These are phyloP conservation scores for Exophiala sp. DNA, from an alignment of 2,329 filamentous ascomycete species.

Conservation along the genomic window DNA sequence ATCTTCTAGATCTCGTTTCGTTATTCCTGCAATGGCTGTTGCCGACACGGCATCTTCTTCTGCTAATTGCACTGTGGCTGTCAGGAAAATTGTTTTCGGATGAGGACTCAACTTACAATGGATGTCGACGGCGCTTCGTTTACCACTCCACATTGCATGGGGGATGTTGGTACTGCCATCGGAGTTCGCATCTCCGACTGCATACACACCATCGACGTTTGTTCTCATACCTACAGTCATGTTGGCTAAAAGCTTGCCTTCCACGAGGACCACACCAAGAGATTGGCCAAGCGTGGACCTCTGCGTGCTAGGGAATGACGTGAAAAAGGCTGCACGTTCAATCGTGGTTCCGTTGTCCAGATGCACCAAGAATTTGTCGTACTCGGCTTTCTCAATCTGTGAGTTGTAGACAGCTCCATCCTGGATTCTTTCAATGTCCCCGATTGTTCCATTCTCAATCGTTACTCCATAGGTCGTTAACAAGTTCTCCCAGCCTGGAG, in stretches of 20 bases:
- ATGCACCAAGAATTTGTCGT: constrained; percentile 55
- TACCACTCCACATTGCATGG: constrained; percentile 59
- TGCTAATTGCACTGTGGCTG: too few relatives aligned
- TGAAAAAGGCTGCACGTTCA: constrained; percentile 52
- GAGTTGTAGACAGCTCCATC: constrained; percentile 33
- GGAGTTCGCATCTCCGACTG: constrained; percentile 58
- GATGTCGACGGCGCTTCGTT: constrained; percentile 55
- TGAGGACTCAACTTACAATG: constrained; percentile 46
- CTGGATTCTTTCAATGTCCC: constrained; percentile 46
- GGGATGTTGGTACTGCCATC: constrained; percentile 60
- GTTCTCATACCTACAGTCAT: constrained; percentile 46
- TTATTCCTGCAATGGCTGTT: too few relatives aligned
- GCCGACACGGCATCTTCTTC: too few relatives aligned
- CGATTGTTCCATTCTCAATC: constrained; percentile 57
- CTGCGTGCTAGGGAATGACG: constrained; percentile 49
- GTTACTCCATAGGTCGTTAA: constrained; percentile 50
- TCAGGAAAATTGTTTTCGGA: neutral
- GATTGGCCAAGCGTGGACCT: constrained; percentile 43
- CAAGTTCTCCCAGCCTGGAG: constrained; percentile 50
- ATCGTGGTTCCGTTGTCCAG: constrained; percentile 48
- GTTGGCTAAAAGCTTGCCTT: constrained; percentile 46
- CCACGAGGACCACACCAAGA: constrained; percentile 47
- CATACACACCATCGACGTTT: constrained; percentile 54
- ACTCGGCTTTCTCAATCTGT: constrained; percentile 39
- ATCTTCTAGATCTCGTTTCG: too few relatives aligned